A percentile compares a stretch with the other conserved stretches of the same genome.
Evolutionary conservation across 179 eudicot genomes (phyloP).

Genomic region (Pouteria campechiana): DNA sequence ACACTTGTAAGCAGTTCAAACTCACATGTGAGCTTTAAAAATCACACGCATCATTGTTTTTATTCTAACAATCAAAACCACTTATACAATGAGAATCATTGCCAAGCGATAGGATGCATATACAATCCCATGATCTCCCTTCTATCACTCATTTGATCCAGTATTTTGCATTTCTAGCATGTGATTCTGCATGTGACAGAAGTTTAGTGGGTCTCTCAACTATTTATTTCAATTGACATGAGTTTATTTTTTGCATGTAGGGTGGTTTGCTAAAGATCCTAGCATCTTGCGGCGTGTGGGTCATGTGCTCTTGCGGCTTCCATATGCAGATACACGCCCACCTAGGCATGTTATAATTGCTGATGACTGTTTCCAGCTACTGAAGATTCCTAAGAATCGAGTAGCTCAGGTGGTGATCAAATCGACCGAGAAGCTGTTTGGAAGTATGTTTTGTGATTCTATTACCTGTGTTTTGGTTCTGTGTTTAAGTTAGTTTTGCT

Average conservation of each 20-base stretch:
- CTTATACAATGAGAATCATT: too few species aligned
- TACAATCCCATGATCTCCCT: too few species aligned
- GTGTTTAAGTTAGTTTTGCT: too few species aligned
- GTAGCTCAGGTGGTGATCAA: slow-evolving; percentile 44
- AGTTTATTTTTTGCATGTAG: slow-evolving; percentile 20
- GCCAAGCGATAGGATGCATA: too few species aligned
- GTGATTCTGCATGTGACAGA: neutral
- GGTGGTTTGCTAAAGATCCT: slow-evolving; percentile 88
- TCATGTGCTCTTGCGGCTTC: slow-evolving; percentile 73
- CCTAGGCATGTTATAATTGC: slow-evolving; percentile 73
- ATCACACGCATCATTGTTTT: too few species aligned
- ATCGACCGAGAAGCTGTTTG: slow-evolving; percentile 70
- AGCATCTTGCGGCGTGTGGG: slow-evolving; percentile 65
- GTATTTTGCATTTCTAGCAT: too few species aligned
- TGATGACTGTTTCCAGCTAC: slow-evolving; percentile 81
- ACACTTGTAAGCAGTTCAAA: too few species aligned
- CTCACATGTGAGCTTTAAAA: too few species aligned
- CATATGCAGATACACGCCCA: slow-evolving; percentile 53
- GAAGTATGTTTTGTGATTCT: slow-evolving; percentile 50
- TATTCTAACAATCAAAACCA: too few species aligned
- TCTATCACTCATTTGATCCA: too few species aligned
- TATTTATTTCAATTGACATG: neutral
- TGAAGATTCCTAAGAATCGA: slow-evolving; percentile 37
- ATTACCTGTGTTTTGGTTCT: neutral
- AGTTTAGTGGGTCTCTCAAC: neutral